Conservation (phyloP, 768 basidiomycete genomes). For the Boletus vermiculosoides region DNA sequence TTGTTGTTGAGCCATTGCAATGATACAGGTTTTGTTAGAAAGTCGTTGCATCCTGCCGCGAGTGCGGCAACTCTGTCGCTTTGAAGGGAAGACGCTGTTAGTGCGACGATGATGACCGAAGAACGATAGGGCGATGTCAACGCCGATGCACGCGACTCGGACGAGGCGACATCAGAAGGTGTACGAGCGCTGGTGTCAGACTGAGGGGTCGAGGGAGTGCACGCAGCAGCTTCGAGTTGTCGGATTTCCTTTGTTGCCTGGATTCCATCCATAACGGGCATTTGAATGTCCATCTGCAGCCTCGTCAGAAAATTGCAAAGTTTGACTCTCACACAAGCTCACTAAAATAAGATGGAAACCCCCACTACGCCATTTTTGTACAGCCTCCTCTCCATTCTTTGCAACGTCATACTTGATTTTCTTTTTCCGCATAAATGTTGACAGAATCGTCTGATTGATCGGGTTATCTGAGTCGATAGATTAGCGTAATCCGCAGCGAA, state of each 20-base stretch:
- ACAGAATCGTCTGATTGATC: constrained; percentile 96
- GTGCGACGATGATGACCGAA: constrained; percentile 98
- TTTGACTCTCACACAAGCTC: constrained; percentile 30
- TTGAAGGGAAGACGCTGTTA: constrained; percentile 94
- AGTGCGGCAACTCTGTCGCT: constrained; percentile 96
- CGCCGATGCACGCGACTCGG: constrained; percentile 45
- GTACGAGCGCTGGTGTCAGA: constrained; percentile 47
- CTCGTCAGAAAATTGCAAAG: constrained; percentile 11
- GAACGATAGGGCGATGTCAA: constrained; percentile 73
- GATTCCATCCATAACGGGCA: constrained; percentile 99
- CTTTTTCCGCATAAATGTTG: constrained; percentile 96
- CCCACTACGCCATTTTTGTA: constrained; percentile 91
- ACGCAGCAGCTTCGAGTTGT: constrained; percentile 72
- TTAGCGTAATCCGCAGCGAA: constrained; percentile 11
- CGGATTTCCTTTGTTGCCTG: constrained; percentile 96
- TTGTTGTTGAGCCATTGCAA: constrained; percentile 95
- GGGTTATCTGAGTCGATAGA: constrained; percentile 74
- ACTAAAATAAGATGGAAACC: constrained; percentile 95
- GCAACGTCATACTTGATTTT: constrained; percentile 94
- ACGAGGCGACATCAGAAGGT: constrained; percentile 52
- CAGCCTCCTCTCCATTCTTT: constrained; percentile 92
- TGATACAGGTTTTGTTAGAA: constrained; percentile 95
- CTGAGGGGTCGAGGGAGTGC: constrained; percentile 66
- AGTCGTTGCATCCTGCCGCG: constrained; percentile 98
- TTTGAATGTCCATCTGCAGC: constrained; percentile 96